Conservation (phyloP, 2,329 filamentous ascomycete genomes). For the Neofusicoccum parvum region DNA sequence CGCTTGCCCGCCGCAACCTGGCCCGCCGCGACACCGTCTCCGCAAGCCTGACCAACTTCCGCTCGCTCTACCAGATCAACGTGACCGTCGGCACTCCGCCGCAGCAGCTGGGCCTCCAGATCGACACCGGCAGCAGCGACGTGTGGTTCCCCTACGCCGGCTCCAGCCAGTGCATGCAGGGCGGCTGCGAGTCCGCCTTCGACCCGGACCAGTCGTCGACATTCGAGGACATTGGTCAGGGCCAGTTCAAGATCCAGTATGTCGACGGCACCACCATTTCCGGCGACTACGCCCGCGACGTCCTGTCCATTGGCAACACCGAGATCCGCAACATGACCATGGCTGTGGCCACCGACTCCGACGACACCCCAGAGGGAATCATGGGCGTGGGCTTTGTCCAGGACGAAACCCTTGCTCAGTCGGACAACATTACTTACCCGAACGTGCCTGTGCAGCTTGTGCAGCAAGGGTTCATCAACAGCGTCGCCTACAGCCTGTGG, state of each 20-base stretch:
- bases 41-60: neutral
- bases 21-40: slow-evolving; percentile 13
- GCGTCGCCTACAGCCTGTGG: slow-evolving; percentile 64
- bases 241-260: slow-evolving; percentile 14
- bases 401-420: slow-evolving; percentile 5
- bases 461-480: slow-evolving; percentile 61
- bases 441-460: slow-evolving; percentile 71
- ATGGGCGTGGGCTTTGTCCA: slow-evolving; percentile 19
- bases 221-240: slow-evolving; percentile 6
- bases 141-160: slow-evolving; percentile 10
- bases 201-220: slow-evolving; percentile 5
- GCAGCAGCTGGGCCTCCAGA: slow-evolving; percentile 8
- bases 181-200: neutral
- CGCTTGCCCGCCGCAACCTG: slow-evolving; percentile 2
- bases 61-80: slow-evolving; percentile 19
- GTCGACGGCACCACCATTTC: slow-evolving; percentile 16
- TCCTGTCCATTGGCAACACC: slow-evolving; percentile 7
- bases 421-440: slow-evolving; percentile 51
- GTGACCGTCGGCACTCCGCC: slow-evolving; percentile 23
- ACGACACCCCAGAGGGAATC: slow-evolving; percentile 2
- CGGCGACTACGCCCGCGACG: slow-evolving; percentile 14
- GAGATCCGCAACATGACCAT: slow-evolving; percentile 20
- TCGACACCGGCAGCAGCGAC: slow-evolving; percentile 21
- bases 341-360: slow-evolving; percentile 7
- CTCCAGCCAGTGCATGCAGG: neutral